phyloP scores from a whole-genome alignment of 139 green algal genomes.

The Chlamydomonas incerta region DNA sequence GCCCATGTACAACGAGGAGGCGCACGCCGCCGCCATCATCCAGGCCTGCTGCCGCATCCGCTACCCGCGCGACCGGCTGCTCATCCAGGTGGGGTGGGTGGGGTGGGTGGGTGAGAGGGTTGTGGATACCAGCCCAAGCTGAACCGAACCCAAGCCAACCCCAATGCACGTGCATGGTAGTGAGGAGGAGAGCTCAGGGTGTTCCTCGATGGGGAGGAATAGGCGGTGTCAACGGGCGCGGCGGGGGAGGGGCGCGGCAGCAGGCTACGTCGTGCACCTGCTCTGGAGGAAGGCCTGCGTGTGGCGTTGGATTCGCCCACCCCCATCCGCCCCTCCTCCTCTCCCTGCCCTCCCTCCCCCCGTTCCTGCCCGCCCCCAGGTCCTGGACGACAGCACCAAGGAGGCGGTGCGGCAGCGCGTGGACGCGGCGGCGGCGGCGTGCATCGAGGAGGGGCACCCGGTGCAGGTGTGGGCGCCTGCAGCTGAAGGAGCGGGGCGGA shows the following conservation, averaged over 20 bases:
- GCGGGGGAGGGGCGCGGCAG: too few species aligned
- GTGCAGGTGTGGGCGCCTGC: too few species aligned
- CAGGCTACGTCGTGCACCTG: too few species aligned
- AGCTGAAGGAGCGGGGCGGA: too few species aligned
- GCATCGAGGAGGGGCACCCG: conserved; percentile 64
- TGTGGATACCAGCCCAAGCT: too few species aligned
- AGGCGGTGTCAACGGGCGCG: too few species aligned
- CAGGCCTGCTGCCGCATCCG: conserved; percentile 62
- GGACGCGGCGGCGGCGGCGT: conserved; percentile 55
- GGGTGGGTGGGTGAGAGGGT: background rate
- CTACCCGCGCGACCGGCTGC: conserved; percentile 61
- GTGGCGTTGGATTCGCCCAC: too few species aligned
- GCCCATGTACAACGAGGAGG: conserved; percentile 96
- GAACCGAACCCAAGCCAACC: too few species aligned
- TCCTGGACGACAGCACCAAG: conserved; percentile 72
- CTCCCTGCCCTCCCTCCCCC: background rate
- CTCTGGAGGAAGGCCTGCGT: too few species aligned
- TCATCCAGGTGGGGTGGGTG: conserved; percentile 61
- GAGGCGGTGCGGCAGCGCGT: conserved; percentile 65
- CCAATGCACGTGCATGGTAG: too few species aligned
- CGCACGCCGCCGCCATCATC: conserved; percentile 63
- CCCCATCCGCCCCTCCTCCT: background rate
- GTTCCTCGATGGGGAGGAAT: too few species aligned
- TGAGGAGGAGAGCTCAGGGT: too few species aligned
- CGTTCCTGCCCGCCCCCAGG: conserved; percentile 12